Conservation (phyloP, 441 rosid genomes). For the Populus trichocarpa region DNA sequence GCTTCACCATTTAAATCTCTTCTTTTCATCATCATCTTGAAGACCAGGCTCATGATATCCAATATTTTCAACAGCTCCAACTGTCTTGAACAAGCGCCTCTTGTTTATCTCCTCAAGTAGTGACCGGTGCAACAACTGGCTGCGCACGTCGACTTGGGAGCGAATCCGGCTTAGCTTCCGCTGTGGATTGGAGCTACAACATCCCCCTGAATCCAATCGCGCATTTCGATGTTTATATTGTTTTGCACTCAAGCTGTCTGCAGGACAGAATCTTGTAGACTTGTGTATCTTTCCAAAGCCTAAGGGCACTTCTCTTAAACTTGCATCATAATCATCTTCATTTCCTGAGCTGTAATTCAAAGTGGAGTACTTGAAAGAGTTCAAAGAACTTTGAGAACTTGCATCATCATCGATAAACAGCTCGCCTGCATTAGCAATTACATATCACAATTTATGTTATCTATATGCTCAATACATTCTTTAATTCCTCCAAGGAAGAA, state of each 20-base stretch:
- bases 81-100: conserved; percentile 59
- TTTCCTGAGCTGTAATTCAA: conserved; percentile 38
- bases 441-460: background rate
- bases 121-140: conserved; percentile 65
- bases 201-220: conserved; percentile 14
- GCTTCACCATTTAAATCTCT: conserved; percentile 18
- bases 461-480: background rate
- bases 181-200: conserved; percentile 9
- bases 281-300: conserved; percentile 19
- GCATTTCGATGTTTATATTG: background rate
- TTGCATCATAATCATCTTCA: conserved; percentile 29
- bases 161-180: conserved; percentile 35
- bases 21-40: conserved; percentile 28
- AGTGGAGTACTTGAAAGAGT: conserved; percentile 41
- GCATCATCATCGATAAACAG: conserved; percentile 32
- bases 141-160: conserved; percentile 62
- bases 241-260: conserved; percentile 11
- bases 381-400: conserved; percentile 43
- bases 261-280: conserved; percentile 43
- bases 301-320: conserved; percentile 18
- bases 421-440: conserved; percentile 32
- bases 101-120: conserved; percentile 66
- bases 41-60: conserved; percentile 44
- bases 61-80: conserved; percentile 54
- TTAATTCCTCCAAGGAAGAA: background rate